Base-by-base conservation (phyloP, 169 alveolate species). In the Plasmodium ovale region DNA sequence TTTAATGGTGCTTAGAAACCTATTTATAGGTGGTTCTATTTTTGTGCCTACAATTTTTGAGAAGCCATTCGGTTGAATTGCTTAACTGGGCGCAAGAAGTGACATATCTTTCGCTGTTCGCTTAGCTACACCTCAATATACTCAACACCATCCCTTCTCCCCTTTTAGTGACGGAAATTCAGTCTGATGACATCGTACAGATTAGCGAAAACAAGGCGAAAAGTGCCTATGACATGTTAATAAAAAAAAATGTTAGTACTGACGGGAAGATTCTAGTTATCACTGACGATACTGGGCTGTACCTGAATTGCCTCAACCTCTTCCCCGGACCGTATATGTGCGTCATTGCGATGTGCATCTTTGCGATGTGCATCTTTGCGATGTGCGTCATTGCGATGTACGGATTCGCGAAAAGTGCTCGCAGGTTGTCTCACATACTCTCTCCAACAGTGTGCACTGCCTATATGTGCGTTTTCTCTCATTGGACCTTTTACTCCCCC, bases 311-410 rank as follows among this genome's bases (percentile, higher is more conserved):
- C 16, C 27, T 79, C 21, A 68, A 68, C 39, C 6, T n/a, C 1
- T 79, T 79, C 29, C 89, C 89, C 0, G 89, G 89, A 37, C 89
- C 89, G 0, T 79, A 62, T 27, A 47, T 79, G 89, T 79, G 64
- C 12, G 58, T 1, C 6, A 9, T 42, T n/a, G 25, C 33, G 35
- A 44, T 16, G 60, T 19, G 21, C 12, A 19, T 23, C 0, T n/a
- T n/a, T n/a, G n/a, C n/a, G n/a, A n/a, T n/a, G n/a, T n/a, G n/a
- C n/a, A n/a, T n/a, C n/a, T n/a, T n/a, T n/a, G n/a, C n/a, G n/a
- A 47, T 79, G 89, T 79, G 64, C 12, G 58, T 1, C 6, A 9
- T 42, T n/a, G 25, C 33, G 35, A 44, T 16, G 60, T 19, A 12
- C 12, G 12, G n/a, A n/a, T n/a, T n/a, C n/a, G n/a, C n/a, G n/a